phyloP scores from a whole-genome alignment of 1,284 basidiomycete genomes.

The Vanrija pseudolonga region DNA sequence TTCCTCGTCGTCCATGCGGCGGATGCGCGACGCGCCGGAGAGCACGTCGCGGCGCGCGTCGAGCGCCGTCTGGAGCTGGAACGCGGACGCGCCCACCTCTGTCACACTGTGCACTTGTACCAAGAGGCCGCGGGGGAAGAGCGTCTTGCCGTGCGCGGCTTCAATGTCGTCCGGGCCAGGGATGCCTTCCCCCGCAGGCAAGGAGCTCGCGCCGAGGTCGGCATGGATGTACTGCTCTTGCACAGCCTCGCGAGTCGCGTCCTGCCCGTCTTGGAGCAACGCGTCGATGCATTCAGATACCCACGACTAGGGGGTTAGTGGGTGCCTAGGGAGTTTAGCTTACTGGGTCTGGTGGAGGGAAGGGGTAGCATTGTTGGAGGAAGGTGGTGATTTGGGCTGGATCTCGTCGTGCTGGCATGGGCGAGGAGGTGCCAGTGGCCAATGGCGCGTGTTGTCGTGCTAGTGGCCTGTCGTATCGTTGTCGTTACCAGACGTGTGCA shows the following conservation, averaged over 20 bases:
- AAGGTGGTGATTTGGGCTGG: constrained; percentile 2
- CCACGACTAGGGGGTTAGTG: constrained; percentile 26
- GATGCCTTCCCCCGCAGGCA: constrained; percentile 2
- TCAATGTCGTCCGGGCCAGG: constrained; percentile 13
- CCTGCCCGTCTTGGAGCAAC: constrained; percentile 22
- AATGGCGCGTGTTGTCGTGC: too few relatives aligned
- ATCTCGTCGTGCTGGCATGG: too few relatives aligned
- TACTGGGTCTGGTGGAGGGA: constrained; percentile 13
- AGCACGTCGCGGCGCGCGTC: constrained; percentile 45
- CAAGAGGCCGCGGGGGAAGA: constrained; percentile 34
- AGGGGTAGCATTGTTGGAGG: constrained; percentile 29
- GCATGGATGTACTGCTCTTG: constrained; percentile 35
- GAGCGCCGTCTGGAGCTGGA: constrained; percentile 37
- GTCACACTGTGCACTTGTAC: constrained; percentile 38
- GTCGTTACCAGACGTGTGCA: too few relatives aligned
- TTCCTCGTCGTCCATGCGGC: constrained; percentile 40
- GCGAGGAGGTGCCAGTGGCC: neutral
- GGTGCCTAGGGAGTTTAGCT: neutral
- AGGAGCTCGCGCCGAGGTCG: constrained; percentile 31
- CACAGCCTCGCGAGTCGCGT: constrained; percentile 18
- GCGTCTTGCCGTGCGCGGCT: constrained; percentile 12
- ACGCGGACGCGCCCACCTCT: constrained; percentile 44
- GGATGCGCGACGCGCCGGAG: constrained; percentile 38
- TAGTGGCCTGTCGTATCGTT: too few relatives aligned
- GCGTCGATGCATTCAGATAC: constrained; percentile 26